A percentile compares a stretch with the other conserved stretches of the same genome.
phyloP scores from a whole-genome alignment of 2,329 filamentous ascomycete genomes.

The Hymenoscyphus infarciens region DNA sequence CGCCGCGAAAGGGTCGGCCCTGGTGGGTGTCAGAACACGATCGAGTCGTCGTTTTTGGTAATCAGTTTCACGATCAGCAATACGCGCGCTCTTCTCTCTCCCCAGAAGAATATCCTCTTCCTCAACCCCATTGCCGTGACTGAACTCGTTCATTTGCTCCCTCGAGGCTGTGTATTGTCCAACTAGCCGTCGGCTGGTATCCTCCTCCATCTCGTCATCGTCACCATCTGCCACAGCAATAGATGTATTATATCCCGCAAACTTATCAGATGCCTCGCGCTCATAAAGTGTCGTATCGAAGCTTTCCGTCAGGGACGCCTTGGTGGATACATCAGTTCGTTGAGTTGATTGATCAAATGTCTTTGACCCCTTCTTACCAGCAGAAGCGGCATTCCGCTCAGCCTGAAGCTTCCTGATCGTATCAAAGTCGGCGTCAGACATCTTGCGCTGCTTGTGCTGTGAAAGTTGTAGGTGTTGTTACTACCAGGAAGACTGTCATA shows the following conservation, averaged over 20 bases:
- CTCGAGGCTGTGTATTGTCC: constrained; percentile 94
- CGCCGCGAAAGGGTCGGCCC: constrained; percentile 79
- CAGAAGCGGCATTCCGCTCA: constrained; percentile 81
- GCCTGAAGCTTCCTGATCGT: constrained; percentile 83
- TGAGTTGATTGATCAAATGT: constrained; percentile 75
- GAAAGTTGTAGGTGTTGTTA: constrained; percentile 4
- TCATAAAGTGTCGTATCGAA: constrained; percentile 90
- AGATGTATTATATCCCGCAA: constrained; percentile 84
- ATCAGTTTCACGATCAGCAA: constrained; percentile 89
- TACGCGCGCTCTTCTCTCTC: constrained; percentile 84
- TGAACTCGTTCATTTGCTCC: constrained; percentile 91
- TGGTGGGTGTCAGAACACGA: constrained; percentile 78
- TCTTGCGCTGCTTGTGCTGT: constrained; percentile 31
- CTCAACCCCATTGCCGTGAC: constrained; percentile 77
- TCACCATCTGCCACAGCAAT: constrained; percentile 77
- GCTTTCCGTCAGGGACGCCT: constrained; percentile 84
- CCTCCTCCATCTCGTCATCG: constrained; percentile 75
- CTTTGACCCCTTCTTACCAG: constrained; percentile 76
- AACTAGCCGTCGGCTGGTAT: constrained; percentile 73
- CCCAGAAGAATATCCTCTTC: constrained; percentile 87
- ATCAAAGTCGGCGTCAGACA: constrained; percentile 82
- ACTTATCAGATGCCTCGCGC: constrained; percentile 72
- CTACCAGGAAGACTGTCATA: neutral
- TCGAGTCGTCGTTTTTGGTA: constrained; percentile 96
- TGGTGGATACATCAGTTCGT: constrained; percentile 78